These are phyloP conservation scores for Hura crepitans DNA, from an alignment of 441 rosid genomes.

Conservation along the genomic window DNA sequence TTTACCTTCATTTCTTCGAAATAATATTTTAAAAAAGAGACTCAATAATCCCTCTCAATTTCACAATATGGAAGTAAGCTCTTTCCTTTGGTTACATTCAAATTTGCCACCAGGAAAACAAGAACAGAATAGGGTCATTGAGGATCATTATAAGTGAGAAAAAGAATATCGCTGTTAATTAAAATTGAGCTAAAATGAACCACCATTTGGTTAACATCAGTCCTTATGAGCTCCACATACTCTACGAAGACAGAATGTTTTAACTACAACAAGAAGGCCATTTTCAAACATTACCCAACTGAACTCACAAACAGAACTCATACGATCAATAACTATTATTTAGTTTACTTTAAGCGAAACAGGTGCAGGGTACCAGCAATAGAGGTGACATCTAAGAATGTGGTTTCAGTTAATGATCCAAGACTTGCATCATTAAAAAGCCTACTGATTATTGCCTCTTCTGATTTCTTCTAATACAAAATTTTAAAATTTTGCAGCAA, in stretches of 20 bases:
- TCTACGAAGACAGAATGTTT: neutral
- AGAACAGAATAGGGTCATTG: neutral
- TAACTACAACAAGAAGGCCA: neutral
- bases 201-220: neutral
- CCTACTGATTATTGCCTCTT: neutral
- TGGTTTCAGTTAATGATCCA: neutral
- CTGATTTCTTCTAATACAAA: neutral
- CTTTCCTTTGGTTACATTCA: neutral
- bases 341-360: neutral
- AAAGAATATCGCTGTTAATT: neutral
- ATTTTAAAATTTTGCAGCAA: neutral
- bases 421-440: neutral
- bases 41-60: neutral
- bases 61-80: neutral
- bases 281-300: neutral
- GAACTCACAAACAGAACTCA: neutral
- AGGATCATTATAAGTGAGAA: neutral
- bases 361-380: neutral
- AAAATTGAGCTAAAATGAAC: neutral
- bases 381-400: neutral
- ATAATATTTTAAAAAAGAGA: neutral
- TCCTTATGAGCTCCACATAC: neutral
- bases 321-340: neutral
- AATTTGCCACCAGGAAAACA: neutral
- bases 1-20: neutral